These are phyloP conservation scores for Phanerochaete carnosa DNA, from an alignment of 768 basidiomycete genomes.

Conservation along the genomic window DNA sequence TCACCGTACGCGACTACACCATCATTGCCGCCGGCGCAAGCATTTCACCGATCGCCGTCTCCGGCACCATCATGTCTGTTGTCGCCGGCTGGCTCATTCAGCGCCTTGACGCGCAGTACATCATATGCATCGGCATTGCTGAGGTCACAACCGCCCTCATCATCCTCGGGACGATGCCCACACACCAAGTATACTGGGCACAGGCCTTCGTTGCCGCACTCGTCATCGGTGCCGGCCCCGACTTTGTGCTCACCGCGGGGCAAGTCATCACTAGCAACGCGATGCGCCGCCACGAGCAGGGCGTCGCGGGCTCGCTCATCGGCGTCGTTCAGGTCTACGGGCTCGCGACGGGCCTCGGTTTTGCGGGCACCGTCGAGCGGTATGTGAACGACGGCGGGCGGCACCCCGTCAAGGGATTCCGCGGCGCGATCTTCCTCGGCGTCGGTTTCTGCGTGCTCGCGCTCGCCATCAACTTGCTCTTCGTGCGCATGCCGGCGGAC, in stretches of 20 bases:
- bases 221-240: conserved; percentile 4
- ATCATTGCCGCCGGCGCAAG: neutral
- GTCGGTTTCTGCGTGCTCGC: conserved; percentile 10
- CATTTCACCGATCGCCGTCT: neutral
- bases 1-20: neutral
- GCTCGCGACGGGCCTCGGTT: conserved; percentile 11
- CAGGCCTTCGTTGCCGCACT: neutral
- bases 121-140: neutral
- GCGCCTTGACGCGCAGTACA: neutral
- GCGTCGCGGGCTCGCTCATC: conserved; percentile 8
- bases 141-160: neutral
- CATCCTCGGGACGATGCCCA: conserved; percentile 7
- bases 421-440: conserved; percentile 7
- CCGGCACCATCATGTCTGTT: neutral
- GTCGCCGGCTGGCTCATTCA: neutral
- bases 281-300: conserved; percentile 6
- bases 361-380: conserved; percentile 12
- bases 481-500: conserved; percentile 9
- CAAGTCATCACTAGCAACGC: conserved; percentile 5
- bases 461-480: neutral
- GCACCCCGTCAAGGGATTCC: conserved; percentile 6
- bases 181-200: conserved; percentile 7
- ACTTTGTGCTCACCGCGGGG: neutral
- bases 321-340: conserved; percentile 10
- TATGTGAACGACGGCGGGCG: conserved; percentile 7